Percentiles rank a stretch among this genome's conserved stretches.
Conservation (phyloP, 257 asterid genomes). For the Solanum sitiens region DNA sequence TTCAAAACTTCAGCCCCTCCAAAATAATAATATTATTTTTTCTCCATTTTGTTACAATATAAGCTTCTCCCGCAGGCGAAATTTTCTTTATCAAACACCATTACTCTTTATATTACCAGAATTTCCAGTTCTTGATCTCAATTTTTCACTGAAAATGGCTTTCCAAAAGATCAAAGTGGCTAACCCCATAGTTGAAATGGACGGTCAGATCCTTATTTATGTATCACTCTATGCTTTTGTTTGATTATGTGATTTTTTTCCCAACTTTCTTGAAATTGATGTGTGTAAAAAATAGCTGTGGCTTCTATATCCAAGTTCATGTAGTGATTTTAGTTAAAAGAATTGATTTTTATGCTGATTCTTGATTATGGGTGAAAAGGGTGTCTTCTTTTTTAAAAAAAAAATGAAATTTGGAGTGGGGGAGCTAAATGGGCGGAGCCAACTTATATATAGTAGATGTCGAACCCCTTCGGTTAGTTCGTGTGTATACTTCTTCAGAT, state of each 20-base stretch:
- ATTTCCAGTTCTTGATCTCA: not conserved
- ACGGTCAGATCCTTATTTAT: conserved; percentile 54
- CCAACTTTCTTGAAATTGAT: not conserved
- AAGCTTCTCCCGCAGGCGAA: not conserved
- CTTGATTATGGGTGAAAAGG: not conserved
- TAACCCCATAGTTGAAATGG: conserved; percentile 99
- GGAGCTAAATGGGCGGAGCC: no score
- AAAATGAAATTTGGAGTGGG: no score
- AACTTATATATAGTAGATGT: no score
- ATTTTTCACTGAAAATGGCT: conserved; percentile 27
- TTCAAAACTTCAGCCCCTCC: not conserved
- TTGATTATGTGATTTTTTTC: not conserved
- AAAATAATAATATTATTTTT: not conserved
- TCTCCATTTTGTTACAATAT: not conserved
- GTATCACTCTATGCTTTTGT: not conserved
- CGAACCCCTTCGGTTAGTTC: no score
- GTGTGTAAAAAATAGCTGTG: not conserved
- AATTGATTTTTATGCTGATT: not conserved
- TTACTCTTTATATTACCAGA: not conserved
- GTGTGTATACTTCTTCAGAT: no score
- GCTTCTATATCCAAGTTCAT: not conserved
- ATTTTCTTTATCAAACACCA: not conserved
- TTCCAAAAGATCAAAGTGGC: conserved; percentile 86
- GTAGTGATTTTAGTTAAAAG: not conserved
- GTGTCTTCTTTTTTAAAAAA: not conserved